These are phyloP conservation scores for Alternaria consortialis DNA, from an alignment of 2,329 filamentous ascomycete genomes.

Conservation along the genomic window DNA sequence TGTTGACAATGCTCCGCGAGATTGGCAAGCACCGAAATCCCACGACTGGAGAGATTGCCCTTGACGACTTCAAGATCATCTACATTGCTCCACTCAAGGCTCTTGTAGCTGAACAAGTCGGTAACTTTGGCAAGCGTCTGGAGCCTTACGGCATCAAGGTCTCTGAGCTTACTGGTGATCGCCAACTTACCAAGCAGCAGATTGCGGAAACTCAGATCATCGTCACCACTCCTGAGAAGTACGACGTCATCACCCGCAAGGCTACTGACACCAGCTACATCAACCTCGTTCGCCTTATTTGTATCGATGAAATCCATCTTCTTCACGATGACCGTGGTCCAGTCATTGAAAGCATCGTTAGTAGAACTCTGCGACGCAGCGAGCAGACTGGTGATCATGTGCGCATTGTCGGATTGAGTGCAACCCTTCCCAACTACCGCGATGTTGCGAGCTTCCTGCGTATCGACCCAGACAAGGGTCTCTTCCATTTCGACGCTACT, in stretches of 20 bases:
- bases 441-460: constrained; percentile 96
- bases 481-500: constrained; percentile 96
- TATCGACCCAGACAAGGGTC: constrained; percentile 81
- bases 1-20: constrained; percentile 95
- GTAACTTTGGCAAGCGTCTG: constrained; percentile 92
- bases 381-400: constrained; percentile 96
- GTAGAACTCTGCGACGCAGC: constrained; percentile 87
- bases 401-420: constrained; percentile 89
- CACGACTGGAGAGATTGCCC: constrained; percentile 88
- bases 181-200: constrained; percentile 97
- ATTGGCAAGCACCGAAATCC: constrained; percentile 94
- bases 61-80: constrained; percentile 98
- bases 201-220: constrained; percentile 98
- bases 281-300: constrained; percentile 92
- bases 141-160: constrained; percentile 92
- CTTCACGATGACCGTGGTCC: constrained; percentile 97
- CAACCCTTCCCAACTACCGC: constrained; percentile 93
- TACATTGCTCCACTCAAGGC: constrained; percentile 97
- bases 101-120: constrained; percentile 95
- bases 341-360: constrained; percentile 95
- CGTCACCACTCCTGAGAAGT: constrained; percentile 98
- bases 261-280: constrained; percentile 97
- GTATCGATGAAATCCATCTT: constrained; percentile 98
- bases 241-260: constrained; percentile 98
- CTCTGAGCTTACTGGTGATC: constrained; percentile 95